Percentiles rank a stretch among this genome's conserved stretches.
Conservation (phyloP, 495 filamentous ascomycete species). For the Clohesyomyces aquaticus region DNA sequence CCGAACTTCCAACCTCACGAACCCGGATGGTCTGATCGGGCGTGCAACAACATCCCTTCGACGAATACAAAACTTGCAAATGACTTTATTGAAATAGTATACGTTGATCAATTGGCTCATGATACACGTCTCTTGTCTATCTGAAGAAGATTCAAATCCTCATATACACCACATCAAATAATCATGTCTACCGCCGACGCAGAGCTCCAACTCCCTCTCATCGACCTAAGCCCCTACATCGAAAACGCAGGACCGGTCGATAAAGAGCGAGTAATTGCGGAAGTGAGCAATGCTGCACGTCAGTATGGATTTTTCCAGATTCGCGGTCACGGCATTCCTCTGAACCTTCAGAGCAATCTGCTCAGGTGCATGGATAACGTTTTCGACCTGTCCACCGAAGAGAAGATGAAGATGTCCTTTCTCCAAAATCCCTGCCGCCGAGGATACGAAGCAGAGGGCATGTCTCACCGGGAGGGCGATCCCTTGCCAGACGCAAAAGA, state of each 20-base stretch:
- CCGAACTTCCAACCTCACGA: too few relatives aligned
- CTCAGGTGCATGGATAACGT: slow-evolving; percentile 38
- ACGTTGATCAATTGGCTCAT: too few relatives aligned
- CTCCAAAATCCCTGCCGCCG: slow-evolving; percentile 45
- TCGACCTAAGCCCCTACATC: slow-evolving; percentile 30
- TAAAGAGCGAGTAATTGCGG: slow-evolving; percentile 39
- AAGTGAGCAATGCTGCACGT: slow-evolving; percentile 45
- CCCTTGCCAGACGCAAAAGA: slow-evolving; percentile 50
- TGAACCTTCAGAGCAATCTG: slow-evolving; percentile 35
- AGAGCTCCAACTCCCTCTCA: slow-evolving; percentile 15
- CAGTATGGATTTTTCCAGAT: slow-evolving; percentile 57
- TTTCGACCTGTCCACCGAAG: slow-evolving; percentile 46
- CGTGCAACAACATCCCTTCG: too few relatives aligned
- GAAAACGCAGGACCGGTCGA: slow-evolving; percentile 3
- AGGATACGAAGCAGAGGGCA: slow-evolving; percentile 49
- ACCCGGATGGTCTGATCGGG: too few relatives aligned
- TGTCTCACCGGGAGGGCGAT: slow-evolving; percentile 40
- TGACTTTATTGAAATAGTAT: too few relatives aligned
- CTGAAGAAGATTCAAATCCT: too few relatives aligned
- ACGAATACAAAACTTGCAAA: too few relatives aligned
- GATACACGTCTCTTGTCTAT: too few relatives aligned
- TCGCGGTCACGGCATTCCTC: slow-evolving; percentile 52
- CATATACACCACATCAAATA: too few relatives aligned
- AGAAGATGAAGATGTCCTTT: slow-evolving; percentile 45
- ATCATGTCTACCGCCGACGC: too few relatives aligned